A percentile compares a stretch with the other conserved stretches of the same genome.
Conservation (phyloP, 2,329 filamentous ascomycete species). For the Colletotrichum sp. region DNA sequence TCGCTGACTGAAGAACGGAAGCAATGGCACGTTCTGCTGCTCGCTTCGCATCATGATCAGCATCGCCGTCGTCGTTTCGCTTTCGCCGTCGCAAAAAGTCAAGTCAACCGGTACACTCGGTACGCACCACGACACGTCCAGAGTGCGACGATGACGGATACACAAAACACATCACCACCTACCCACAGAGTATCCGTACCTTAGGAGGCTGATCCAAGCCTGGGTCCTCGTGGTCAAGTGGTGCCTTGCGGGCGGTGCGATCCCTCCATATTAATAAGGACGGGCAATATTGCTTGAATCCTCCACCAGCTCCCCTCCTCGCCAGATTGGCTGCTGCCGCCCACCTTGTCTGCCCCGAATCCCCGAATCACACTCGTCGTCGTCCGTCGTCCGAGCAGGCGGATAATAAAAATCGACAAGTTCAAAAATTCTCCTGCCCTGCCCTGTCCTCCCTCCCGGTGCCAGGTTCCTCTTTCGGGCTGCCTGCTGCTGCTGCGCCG, state of each 20-base stretch:
- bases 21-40: background rate
- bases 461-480: background rate
- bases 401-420: background rate
- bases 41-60: background rate
- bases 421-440: background rate
- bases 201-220: background rate
- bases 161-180: background rate
- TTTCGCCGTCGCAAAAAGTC: background rate
- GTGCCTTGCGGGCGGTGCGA: background rate
- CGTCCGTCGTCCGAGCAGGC: background rate
- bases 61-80: background rate
- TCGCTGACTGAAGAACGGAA: background rate
- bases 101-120: background rate
- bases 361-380: background rate
- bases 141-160: background rate
- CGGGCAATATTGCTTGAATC: conserved; percentile 1
- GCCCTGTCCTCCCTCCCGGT: background rate
- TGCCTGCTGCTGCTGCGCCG: background rate
- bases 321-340: background rate
- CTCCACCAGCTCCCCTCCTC: background rate
- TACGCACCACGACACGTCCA: background rate
- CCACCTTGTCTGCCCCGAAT: background rate
- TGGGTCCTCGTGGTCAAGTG: background rate
- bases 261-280: background rate
- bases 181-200: background rate